Evolutionary conservation across 257 asterid species (phyloP).

Genomic region (Asclepias syriaca): DNA sequence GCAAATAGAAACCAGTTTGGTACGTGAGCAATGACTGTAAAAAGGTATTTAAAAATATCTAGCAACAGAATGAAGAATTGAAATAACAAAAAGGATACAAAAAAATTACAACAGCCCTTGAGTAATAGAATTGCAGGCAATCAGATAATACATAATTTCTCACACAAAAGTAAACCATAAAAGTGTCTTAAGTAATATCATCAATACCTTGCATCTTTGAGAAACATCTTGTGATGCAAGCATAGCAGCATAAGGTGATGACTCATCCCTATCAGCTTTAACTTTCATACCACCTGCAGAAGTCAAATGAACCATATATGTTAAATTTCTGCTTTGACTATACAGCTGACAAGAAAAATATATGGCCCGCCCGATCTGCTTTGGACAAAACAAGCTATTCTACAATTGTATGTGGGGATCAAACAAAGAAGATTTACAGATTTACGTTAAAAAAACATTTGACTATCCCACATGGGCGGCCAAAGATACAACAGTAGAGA

Average conservation of each 20-base stretch:
- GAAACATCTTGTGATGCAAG: slow-evolving; percentile 92
- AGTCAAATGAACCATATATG: neutral
- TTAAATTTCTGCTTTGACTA: neutral
- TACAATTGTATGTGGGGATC: too few relatives aligned
- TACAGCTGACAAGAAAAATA: neutral
- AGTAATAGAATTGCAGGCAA: neutral
- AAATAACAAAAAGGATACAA: neutral
- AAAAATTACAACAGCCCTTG: neutral
- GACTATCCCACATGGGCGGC: too few relatives aligned
- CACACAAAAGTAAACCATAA: neutral
- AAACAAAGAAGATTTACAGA: too few relatives aligned
- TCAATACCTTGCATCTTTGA: slow-evolving; percentile 74
- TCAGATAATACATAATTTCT: neutral
- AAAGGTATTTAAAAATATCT: neutral
- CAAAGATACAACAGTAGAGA: too few relatives aligned
- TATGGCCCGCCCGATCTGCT: too few relatives aligned
- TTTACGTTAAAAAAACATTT: too few relatives aligned
- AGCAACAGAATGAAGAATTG: neutral
- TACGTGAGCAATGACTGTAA: neutral
- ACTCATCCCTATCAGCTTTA: slow-evolving; percentile 90
- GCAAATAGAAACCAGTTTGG: neutral
- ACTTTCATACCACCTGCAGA: slow-evolving; percentile 84
- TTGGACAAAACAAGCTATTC: too few relatives aligned
- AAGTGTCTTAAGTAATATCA: neutral
- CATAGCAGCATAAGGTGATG: slow-evolving; percentile 97